Conservation (phyloP, 768 basidiomycete genomes). For the Serendipita sp. region DNA sequence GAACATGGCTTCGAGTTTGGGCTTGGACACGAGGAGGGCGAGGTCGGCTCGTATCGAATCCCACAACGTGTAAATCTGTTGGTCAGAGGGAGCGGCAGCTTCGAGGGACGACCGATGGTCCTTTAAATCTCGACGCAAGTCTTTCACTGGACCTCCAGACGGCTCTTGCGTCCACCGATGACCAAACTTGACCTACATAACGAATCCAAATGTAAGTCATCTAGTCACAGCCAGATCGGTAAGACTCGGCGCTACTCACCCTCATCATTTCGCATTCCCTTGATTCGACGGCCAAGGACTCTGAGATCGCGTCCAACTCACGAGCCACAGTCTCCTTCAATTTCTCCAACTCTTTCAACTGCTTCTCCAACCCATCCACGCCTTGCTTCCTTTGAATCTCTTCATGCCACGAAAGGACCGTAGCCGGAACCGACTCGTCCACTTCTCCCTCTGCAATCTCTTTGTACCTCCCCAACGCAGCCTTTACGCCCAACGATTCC, state of each 20-base stretch:
- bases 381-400: slow-evolving; percentile 58
- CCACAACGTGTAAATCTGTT: slow-evolving; percentile 62
- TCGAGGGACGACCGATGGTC: slow-evolving; percentile 53
- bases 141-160: slow-evolving; percentile 53
- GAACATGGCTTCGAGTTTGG: slow-evolving; percentile 48
- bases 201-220: neutral
- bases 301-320: slow-evolving; percentile 45
- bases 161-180: slow-evolving; percentile 80
- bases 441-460: slow-evolving; percentile 50
- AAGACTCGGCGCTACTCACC: slow-evolving; percentile 14
- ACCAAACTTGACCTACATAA: slow-evolving; percentile 51
- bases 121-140: slow-evolving; percentile 63
- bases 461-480: slow-evolving; percentile 49
- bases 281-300: slow-evolving; percentile 66
- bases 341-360: slow-evolving; percentile 40
- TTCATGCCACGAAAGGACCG: slow-evolving; percentile 57
- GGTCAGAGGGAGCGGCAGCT: slow-evolving; percentile 63
- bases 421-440: slow-evolving; percentile 40
- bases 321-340: slow-evolving; percentile 41
- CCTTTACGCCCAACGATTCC: slow-evolving; percentile 67
- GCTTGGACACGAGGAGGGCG: slow-evolving; percentile 35
- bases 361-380: slow-evolving; percentile 45
- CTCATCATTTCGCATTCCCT: slow-evolving; percentile 79
- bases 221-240: no score
- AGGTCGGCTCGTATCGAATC: slow-evolving; percentile 51